phyloP scores from a whole-genome alignment of 2,329 filamentous ascomycete genomes.

The Aspergillus pseudoglaucus region DNA sequence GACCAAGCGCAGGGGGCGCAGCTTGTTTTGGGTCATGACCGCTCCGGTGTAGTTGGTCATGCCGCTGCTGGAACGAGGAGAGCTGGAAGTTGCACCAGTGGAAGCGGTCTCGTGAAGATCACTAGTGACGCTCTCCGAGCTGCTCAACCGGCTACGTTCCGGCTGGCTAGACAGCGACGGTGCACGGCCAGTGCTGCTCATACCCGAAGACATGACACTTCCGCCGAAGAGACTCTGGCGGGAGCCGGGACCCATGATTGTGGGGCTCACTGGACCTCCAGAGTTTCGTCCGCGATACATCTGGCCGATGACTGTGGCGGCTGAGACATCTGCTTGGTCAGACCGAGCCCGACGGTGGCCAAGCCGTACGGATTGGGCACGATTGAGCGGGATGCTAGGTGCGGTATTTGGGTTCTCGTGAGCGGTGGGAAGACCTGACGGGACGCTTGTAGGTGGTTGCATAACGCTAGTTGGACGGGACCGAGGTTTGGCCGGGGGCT shows the following conservation, averaged over 20 bases:
- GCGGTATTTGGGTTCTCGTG: constrained; percentile 44
- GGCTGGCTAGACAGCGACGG: constrained; percentile 46
- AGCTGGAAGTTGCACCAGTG: constrained; percentile 44
- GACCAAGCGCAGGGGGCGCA: constrained; percentile 78
- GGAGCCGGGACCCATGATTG: constrained; percentile 33
- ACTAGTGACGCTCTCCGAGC: constrained; percentile 55
- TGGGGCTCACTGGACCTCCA: constrained; percentile 52
- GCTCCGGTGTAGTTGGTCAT: constrained; percentile 63
- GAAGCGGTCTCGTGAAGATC: constrained; percentile 42
- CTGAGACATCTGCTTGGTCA: constrained; percentile 42
- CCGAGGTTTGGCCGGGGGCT: constrained; percentile 33
- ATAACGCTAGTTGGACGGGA: constrained; percentile 42
- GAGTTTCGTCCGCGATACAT: constrained; percentile 69
- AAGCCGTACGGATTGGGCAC: constrained; percentile 34
- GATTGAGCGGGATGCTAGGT: constrained; percentile 42
- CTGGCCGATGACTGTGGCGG: constrained; percentile 72
- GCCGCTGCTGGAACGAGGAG: constrained; percentile 59
- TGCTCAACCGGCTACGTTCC: constrained; percentile 52
- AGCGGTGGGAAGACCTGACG: constrained; percentile 25
- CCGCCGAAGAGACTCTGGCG: constrained; percentile 36
- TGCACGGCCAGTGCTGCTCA: constrained; percentile 47
- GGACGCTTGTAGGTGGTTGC: constrained; percentile 27
- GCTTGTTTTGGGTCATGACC: constrained; percentile 62
- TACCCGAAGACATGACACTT: constrained; percentile 49
- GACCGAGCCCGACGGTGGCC: constrained; percentile 45